Percentiles rank a stretch among this genome's conserved stretches.
phyloP scores from a whole-genome alignment of 192 early-diverging fungal species.

The Coemansia sp. region DNA sequence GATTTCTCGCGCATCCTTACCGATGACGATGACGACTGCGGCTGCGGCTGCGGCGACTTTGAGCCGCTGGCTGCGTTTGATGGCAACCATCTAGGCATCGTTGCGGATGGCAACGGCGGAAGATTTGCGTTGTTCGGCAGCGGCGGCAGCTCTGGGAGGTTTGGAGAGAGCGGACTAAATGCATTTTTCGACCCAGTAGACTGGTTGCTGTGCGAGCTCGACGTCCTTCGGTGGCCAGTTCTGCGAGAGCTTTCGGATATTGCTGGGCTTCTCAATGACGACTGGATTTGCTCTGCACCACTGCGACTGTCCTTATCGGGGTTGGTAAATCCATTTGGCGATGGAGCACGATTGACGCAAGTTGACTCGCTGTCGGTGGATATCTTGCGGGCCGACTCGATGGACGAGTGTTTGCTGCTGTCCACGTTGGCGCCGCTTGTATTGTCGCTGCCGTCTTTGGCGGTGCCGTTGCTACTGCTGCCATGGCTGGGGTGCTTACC shows the following conservation, averaged over 20 bases:
- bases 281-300: background rate
- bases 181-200: background rate
- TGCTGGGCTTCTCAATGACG: background rate
- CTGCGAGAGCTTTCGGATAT: background rate
- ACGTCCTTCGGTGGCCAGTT: slow-evolving; percentile 16
- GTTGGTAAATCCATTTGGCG: slow-evolving; percentile 10
- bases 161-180: slow-evolving; percentile 7
- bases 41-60: slow-evolving; percentile 6
- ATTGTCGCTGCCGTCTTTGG: background rate
- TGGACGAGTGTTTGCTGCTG: slow-evolving; percentile 19
- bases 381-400: slow-evolving; percentile 29
- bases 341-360: slow-evolving; percentile 26
- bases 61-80: background rate
- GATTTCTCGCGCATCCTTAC: slow-evolving; percentile 10
- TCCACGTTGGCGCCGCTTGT: background rate
- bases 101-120: slow-evolving; percentile 33
- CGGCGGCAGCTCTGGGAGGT: slow-evolving; percentile 20
- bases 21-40: too few species aligned
- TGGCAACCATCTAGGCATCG: slow-evolving; percentile 44
- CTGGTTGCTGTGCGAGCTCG: slow-evolving; percentile 16
- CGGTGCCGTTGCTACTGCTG: background rate
- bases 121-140: slow-evolving; percentile 20
- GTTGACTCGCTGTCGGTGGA: slow-evolving; percentile 46
- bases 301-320: background rate
- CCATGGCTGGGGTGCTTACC: slow-evolving; percentile 4